Conservation (phyloP, 768 basidiomycete species). For the Naganishia vaughanmartiniae region DNA sequence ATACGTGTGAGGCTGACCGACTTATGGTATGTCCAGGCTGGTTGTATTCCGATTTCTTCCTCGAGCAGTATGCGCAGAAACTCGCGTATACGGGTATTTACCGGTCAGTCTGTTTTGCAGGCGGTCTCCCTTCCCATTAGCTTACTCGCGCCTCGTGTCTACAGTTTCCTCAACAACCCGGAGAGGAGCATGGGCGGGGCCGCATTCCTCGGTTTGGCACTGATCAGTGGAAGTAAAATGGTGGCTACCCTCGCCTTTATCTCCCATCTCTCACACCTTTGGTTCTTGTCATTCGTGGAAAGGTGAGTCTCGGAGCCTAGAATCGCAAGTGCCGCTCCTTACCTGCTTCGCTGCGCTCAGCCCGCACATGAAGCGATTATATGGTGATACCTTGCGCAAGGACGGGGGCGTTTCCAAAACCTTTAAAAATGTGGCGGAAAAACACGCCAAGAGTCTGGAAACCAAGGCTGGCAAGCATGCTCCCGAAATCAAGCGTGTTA, state of each 20-base stretch:
- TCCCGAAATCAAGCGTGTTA: constrained; percentile 77
- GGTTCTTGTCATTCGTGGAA: constrained; percentile 90
- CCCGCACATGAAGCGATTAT: constrained; percentile 97
- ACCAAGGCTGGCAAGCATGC: constrained; percentile 72
- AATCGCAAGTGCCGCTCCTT: not conserved
- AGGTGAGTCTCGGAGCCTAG: constrained; percentile 61
- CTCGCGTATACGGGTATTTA: constrained; percentile 97
- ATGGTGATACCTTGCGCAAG: constrained; percentile 87
- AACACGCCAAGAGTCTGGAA: constrained; percentile 73
- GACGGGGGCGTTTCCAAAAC: constrained; percentile 98
- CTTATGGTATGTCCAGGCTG: constrained; percentile 62
- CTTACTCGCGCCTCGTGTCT: constrained; percentile 52
- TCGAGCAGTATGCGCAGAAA: constrained; percentile 83
- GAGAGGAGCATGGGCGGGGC: constrained; percentile 89
- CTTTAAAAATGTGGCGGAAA: constrained; percentile 86
- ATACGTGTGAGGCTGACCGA: not conserved
- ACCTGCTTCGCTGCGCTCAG: constrained; percentile 54
- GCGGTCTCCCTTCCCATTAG: not conserved
- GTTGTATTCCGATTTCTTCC: constrained; percentile 98
- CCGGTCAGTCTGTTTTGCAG: constrained; percentile 58
- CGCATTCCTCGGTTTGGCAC: constrained; percentile 85
- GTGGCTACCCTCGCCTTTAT: constrained; percentile 79
- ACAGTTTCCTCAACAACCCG: constrained; percentile 81
- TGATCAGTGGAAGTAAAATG: constrained; percentile 90
- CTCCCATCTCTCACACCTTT: constrained; percentile 85